phyloP scores from a whole-genome alignment of 768 basidiomycete species.

The Leccinum sublutescens region DNA sequence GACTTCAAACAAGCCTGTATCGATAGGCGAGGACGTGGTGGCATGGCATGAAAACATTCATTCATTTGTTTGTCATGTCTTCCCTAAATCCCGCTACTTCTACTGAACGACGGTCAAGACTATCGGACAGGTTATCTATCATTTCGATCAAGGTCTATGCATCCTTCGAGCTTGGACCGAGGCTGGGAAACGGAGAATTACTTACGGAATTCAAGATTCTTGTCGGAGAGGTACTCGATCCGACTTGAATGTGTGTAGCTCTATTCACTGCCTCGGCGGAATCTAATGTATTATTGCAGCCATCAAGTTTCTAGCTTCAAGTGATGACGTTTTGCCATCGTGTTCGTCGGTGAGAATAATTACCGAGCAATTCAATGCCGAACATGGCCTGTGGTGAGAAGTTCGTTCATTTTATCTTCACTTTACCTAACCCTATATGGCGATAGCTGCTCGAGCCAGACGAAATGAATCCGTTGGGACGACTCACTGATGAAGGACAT shows the following conservation, averaged over 20 bases:
- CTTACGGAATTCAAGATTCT: not conserved
- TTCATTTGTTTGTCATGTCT: not conserved
- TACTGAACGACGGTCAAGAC: not conserved
- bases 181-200: not conserved
- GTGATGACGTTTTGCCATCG: not conserved
- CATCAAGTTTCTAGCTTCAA: not conserved
- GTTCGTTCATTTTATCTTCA: not conserved
- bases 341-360: not conserved
- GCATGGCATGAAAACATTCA: not conserved
- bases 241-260: not conserved
- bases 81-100: not conserved
- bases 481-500: not conserved
- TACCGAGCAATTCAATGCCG: not conserved
- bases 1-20: not conserved
- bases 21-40: not conserved
- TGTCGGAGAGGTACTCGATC: not conserved
- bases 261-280: not conserved
- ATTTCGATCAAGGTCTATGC: not conserved
- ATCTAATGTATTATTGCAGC: not conserved
- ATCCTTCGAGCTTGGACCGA: not conserved
- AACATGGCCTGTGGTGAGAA: not conserved
- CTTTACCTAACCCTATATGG: not conserved
- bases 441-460: not conserved
- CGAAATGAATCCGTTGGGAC: not conserved
- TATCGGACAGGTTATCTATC: not conserved